Evolutionary conservation across 140 eudicot genomes (phyloP), one percentile per base, ranked within the genome.

Genomic region (Erigeron philadelphicus): DNA sequence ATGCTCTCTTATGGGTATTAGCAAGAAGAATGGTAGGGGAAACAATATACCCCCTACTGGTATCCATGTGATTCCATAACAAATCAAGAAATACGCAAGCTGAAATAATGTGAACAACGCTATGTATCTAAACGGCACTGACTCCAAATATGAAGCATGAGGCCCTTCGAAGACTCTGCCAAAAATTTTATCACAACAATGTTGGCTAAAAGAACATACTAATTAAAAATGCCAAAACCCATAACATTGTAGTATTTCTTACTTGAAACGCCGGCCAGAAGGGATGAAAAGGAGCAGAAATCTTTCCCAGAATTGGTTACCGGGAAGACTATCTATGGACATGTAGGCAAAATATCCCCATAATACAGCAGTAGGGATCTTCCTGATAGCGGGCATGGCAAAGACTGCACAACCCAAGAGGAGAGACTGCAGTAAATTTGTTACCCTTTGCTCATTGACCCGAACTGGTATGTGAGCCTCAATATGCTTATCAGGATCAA

Each of bases 341-440:
- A 93, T 93, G 84, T 89, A 93, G 48, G 98, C 96, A 17, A 93
- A 93, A 73, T 89, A 93, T 74, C 98, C 98, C 98, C 97, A 91
- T 9, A 91, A 82, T 68, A 88, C 96, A 15, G 97, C 86, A 41
- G 97, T 91, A 10, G 96, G 98, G 65, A 93, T 89, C 81, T 18
- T 72, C 78, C 75, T 81, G 48, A 93, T 85, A 66, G 89, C 85
- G 9, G 98, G 98, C 80, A 88, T 76, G 19, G 84, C 96, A 61
- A 76, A 80, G 13, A 93, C 81, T 35, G 88, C 68, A 54, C 74
- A 44, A 0, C 84, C 98, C 78, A 93, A 96, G 10, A 89, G 84
- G 9, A 84, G 9, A 35, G 98, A 93, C 70, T 93, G 98, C 8
- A 93, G 65, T 61, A 93, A 68, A 64, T 93, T 93, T 82, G 96